Evolutionary conservation across 331 rosid species (phyloP), one percentile per base, ranked within the genome.

Genomic region (Rosa hybrid): DNA sequence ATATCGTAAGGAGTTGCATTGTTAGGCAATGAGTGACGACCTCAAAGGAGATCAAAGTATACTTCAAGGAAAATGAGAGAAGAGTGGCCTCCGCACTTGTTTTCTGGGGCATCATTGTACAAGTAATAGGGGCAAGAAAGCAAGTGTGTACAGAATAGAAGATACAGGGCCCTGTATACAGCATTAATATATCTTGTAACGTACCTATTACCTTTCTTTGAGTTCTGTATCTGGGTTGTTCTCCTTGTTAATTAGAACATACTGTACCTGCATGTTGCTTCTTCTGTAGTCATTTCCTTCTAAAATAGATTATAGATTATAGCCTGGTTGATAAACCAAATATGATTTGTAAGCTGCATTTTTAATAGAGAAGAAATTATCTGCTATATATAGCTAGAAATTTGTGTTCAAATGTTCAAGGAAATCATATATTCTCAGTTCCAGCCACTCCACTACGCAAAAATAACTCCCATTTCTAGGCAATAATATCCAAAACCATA

Each of bases 141-240:
- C 44, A 38, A 69, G 74, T 38, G 72, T 67, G 72, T 39, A 74
- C 46, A 34, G 39, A 21, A 74, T 18, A 39, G 71, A 74, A 56
- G 78, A 74, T 54, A 39, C 51, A 74, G 4, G 11, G 25, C 38
- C 68, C 27, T 56, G 68, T 74, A 56, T 74, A 54, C 68, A 56
- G 10, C 30, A 74, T 56, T 38, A 74, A 12, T 74, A 74, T 56
- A 57, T 17, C 50, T 34, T n/a, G 20, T 64, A 64, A 34, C 18
- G 39, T 62, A 73, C 78, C 20, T 30, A 56, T 39, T n/a, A 56
- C 67, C 21, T 56, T 49, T 74, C 50, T 56, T 39, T 54, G 14
- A 38, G 68, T 59, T 25, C 42, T 65, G 7, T 51, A 5, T 27
- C 16, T 50, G 62, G 6, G 12, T 4, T 68, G 1, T 39, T 68